Base-by-base conservation (phyloP, 2,329 filamentous ascomycete species). In the Cordyceps militaris region DNA sequence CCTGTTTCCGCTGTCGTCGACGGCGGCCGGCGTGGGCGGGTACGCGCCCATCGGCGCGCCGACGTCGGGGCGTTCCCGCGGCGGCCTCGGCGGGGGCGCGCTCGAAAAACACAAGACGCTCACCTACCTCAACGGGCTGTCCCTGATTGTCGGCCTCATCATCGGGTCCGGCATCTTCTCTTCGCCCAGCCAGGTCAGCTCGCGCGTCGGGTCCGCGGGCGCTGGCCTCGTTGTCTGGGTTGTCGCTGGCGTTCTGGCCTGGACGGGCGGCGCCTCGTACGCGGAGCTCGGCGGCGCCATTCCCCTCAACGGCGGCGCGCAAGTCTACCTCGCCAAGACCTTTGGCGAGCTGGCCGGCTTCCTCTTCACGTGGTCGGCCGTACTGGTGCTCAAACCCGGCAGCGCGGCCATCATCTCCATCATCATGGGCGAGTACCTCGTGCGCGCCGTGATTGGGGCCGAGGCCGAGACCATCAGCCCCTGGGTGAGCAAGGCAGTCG, bases 91-190 rank as follows among this genome's bases (percentile, higher is more conserved):
- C 23, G 82, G 84, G n/a, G 88, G 87, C 60, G 87, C 83, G 42
- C 74, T 97, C 62, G 94, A 99, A 78, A 94, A 91, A 71, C 88
- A 96, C 76, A 99, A 99, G 77, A 96, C 89, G 14, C 75, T 99
- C 72, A 97, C 94, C 28, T 97, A 93, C 69, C 70, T 97, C 48
- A 99, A 99, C 71, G 94, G 94, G 1, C 73, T 99, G 59, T 95
- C 91, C 24, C 78, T 99, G 59, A 89, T 99, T 51, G 83, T 97
- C 50, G 93, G 94, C 1, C 74, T 99, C 62, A 95, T 97, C 64
- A 97, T 99, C 67, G 94, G 94, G 3, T 95, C 90, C 24, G 94
- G 93, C 14, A 97, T 99, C 67, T 99, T 97, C 74, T 95, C 91
- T 3, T 95, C 91, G 23, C 93, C 93, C 0, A 91, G 90, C 57